These are phyloP conservation scores for Hydnomerulius pinastri DNA, from an alignment of 768 basidiomycete species.

Conservation along the genomic window DNA sequence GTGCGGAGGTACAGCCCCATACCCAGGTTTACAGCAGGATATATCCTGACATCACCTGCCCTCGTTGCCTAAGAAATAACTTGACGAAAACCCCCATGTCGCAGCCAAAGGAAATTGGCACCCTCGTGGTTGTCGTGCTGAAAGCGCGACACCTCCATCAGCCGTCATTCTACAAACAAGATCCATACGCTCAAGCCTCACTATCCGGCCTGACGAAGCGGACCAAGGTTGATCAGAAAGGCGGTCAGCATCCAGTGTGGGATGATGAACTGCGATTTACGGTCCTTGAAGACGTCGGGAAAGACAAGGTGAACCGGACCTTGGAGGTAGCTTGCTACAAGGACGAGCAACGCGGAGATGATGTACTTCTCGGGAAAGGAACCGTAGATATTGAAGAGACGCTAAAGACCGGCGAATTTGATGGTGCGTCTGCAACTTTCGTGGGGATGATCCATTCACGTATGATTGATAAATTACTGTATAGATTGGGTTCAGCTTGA, in stretches of 20 bases:
- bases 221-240: slow-evolving; percentile 76
- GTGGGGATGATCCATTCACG: background rate
- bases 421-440: slow-evolving; percentile 59
- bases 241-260: slow-evolving; percentile 94
- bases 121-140: slow-evolving; percentile 80
- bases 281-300: slow-evolving; percentile 60
- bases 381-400: slow-evolving; percentile 77
- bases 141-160: slow-evolving; percentile 86
- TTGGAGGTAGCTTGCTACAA: slow-evolving; percentile 80
- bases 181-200: slow-evolving; percentile 73
- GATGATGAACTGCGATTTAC: slow-evolving; percentile 85
- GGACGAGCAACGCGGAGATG: slow-evolving; percentile 71
- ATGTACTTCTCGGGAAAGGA: slow-evolving; percentile 74
- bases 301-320: slow-evolving; percentile 46
- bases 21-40: background rate
- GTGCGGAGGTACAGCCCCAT: background rate
- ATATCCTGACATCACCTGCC: background rate
- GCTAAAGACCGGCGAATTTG: slow-evolving; percentile 85
- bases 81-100: slow-evolving; percentile 19
- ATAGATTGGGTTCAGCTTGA: slow-evolving; percentile 70
- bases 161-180: slow-evolving; percentile 88
- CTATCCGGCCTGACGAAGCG: slow-evolving; percentile 63
- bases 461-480: background rate
- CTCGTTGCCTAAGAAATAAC: background rate
- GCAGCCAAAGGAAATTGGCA: slow-evolving; percentile 61